These are phyloP conservation scores for Epichloe aotearoae DNA, from an alignment of 2,329 filamentous ascomycete genomes.

Conservation along the genomic window DNA sequence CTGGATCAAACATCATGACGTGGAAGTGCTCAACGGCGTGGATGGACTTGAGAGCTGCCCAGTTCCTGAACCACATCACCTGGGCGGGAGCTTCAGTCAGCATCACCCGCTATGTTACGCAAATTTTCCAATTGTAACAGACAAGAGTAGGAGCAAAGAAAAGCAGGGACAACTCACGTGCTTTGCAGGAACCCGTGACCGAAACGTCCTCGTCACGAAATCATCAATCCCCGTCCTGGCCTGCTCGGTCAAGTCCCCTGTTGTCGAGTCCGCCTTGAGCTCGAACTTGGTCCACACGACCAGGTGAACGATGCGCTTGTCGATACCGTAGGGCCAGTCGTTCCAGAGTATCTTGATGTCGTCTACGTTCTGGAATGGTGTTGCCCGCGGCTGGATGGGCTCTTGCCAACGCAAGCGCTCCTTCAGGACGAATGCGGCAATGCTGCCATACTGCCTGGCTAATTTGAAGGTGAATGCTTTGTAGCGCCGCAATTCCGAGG, in stretches of 20 bases:
- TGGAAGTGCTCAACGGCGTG: slow-evolving; percentile 88
- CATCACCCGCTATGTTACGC: not conserved
- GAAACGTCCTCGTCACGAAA: slow-evolving; percentile 58
- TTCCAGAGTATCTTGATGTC: slow-evolving; percentile 71
- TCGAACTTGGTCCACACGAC: slow-evolving; percentile 90
- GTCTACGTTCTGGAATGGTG: slow-evolving; percentile 30
- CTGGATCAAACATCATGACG: slow-evolving; percentile 74
- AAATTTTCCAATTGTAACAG: not conserved
- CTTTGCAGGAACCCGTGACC: slow-evolving; percentile 33
- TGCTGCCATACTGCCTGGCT: slow-evolving; percentile 54
- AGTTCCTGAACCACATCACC: slow-evolving; percentile 54
- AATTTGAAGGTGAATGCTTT: slow-evolving; percentile 54
- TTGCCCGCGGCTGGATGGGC: slow-evolving; percentile 22
- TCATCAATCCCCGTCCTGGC: slow-evolving; percentile 52
- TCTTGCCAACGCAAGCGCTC: slow-evolving; percentile 56
- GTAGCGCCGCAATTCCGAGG: slow-evolving; percentile 68
- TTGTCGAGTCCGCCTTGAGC: slow-evolving; percentile 52
- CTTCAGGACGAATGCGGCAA: slow-evolving; percentile 62
- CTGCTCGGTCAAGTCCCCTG: slow-evolving; percentile 52
- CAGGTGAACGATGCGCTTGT: slow-evolving; percentile 64
- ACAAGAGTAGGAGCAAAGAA: not conserved
- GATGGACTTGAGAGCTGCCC: slow-evolving; percentile 72
- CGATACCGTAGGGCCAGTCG: slow-evolving; percentile 89
- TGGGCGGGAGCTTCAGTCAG: slow-evolving; percentile 7
- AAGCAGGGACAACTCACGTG: slow-evolving; percentile 29